Evolutionary conservation across 345 rosid species (phyloP), one percentile per base, ranked within the genome.

Genomic region (Hirschfeldia incana): DNA sequence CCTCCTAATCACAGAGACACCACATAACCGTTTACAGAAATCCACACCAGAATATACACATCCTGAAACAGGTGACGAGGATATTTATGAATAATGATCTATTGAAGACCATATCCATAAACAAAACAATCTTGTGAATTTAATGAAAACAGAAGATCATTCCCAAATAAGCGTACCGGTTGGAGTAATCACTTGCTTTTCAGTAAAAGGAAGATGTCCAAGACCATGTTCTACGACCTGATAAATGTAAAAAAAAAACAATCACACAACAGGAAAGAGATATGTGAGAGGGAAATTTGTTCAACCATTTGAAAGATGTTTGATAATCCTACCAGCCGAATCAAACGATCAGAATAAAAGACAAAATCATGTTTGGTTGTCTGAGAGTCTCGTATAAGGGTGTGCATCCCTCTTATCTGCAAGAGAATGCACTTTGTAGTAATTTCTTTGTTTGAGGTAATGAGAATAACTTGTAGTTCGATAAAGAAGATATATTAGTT

Each of bases 341-440:
- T 95, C 89, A 95, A 85, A 68, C 99, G 87, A 74, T 93, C 99
- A 84, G 98, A 77, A 85, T 95, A 95, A 73, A 95, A 95, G 76
- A 95, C 92, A 63, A 95, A 95, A 85, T 95, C 98, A 81, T 95
- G 98, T 81, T 90, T 95, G 59, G 98, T 90, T 81, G 91, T 92
- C 83, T 89, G 92, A 81, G 94, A 69, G 84, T 93, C 99, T 73
- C 99, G 99, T 85, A 95, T 90, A 37, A 95, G 97, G 73, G 99
- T 95, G 85, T 95, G 99, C 99, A 95, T 95, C 75, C 99, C 99
- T 76, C 97, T 85, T 82, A 93, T 95, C 99, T 95, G 90, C 84
- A 90, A 55, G 76, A 51, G 36, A 61, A 51, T 46, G 7, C 72
- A 65, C 8, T 2, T 65, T 55, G 60, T 8, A 27, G 8, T 29